Conservation (phyloP, 805 yeast genomes). For the Kregervanrija pseudodelftensis region DNA sequence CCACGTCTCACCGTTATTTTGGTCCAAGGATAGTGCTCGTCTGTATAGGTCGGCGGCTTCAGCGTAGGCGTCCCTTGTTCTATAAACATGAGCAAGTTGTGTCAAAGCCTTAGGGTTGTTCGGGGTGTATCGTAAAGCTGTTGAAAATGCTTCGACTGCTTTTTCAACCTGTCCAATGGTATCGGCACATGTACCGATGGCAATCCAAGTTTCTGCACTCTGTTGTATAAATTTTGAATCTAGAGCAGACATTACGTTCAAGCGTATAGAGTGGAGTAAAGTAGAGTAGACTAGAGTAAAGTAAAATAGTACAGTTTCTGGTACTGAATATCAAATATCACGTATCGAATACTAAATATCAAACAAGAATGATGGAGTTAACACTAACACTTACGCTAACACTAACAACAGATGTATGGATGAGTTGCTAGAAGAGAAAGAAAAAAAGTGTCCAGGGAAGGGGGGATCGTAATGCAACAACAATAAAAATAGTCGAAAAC, state of each 20-base stretch:
- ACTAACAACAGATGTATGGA: no score
- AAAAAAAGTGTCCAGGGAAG: no score
- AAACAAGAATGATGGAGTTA: no score
- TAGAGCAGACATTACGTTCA: slow-evolving; percentile 14
- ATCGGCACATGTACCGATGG: slow-evolving; percentile 86
- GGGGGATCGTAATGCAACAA: no score
- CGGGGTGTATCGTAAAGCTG: slow-evolving; percentile 80
- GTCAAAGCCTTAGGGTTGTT: slow-evolving; percentile 80
- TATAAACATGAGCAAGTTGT: slow-evolving; percentile 79
- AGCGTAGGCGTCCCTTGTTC: slow-evolving; percentile 83
- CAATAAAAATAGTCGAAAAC: no score
- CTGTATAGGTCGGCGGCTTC: slow-evolving; percentile 94
- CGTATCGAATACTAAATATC: no score
- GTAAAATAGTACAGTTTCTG: slow-evolving; percentile 7
- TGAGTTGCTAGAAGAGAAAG: no score
- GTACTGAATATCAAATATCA: slow-evolving; percentile 5
- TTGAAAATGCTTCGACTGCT: slow-evolving; percentile 83
- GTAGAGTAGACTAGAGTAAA: background rate
- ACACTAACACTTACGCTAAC: no score
- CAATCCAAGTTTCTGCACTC: slow-evolving; percentile 80
- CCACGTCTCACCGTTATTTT: slow-evolving; percentile 95
- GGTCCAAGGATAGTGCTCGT: slow-evolving; percentile 71
- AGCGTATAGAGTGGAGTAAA: background rate
- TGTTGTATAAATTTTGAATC: slow-evolving; percentile 36
- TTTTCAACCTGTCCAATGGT: slow-evolving; percentile 80